Base-by-base conservation (phyloP, 1,139 yeast species). In the Saccharomyces hybrid region DNA sequence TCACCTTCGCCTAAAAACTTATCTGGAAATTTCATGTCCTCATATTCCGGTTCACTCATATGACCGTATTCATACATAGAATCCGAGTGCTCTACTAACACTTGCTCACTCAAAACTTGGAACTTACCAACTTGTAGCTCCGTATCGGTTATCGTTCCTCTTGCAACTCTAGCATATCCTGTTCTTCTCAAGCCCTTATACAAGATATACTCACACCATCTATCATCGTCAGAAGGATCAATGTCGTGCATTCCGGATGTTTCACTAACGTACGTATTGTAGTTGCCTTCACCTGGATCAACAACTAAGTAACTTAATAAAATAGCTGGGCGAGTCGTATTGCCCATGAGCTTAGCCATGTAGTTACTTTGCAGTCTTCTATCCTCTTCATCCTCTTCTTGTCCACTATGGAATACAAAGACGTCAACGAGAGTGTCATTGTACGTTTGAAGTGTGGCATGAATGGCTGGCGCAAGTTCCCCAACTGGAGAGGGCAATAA, bases 171-270 rank as follows among this genome's bases (percentile, higher is more conserved):
- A 1, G 98, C 98, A 69, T 93, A 93, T 1, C 96, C 98, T 2
- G 88, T 83, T 71, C 96, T 86, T 70, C 83, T 85, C 71, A 93
- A 75, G 57, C 86, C 85, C 70, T 93, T 87, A 79, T 86, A 93
- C 61, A 93, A 74, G 59, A 93, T 90, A 72, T 93, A 93, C 73
- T 93, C 96, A 74, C 99, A 93, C 99, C 99, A 93, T 73, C 99
- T 82, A 68, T 93, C 99, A 86, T 95, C 88, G 69, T 93, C 99
- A 9, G 86, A 77, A 52, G 91, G 85, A 68, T 93, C 99, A 61
- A 93, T 90, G 70, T 93, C 99, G 63, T 84, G 82, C 93, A 93
- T 88, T 49, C 96, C 85, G 1, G 95, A 84, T 61, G 76, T 72
- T 53, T 85, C 86, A 64, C 96, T 84, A 16, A 91, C 96, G 70